Conservation (phyloP, 352 stramenopile genomes). For the Pythium sukuiense region DNA sequence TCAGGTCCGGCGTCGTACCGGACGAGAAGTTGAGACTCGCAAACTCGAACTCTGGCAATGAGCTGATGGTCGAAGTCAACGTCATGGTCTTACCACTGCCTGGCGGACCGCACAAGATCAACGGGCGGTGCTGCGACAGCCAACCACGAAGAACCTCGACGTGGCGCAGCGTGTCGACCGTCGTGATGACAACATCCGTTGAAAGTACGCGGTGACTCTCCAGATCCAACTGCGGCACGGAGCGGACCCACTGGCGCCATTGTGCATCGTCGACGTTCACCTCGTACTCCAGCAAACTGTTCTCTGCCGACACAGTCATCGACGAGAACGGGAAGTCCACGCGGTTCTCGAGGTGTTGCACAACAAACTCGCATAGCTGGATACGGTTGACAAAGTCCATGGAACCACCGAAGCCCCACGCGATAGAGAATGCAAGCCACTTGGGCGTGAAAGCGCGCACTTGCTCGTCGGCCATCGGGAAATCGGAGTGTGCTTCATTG, state of each 20-base stretch:
- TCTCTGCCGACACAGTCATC: constrained; percentile 49
- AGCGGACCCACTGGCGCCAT: constrained; percentile 95
- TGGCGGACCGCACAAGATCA: constrained; percentile 98
- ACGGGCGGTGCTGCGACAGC: constrained; percentile 95
- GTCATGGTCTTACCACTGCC: constrained; percentile 99
- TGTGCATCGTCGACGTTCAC: constrained; percentile 97
- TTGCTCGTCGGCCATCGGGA: constrained; percentile 96
- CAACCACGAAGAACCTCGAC: constrained; percentile 97
- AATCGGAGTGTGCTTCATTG: constrained; percentile 98
- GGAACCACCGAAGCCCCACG: constrained; percentile 99
- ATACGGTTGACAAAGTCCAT: constrained; percentile 93
- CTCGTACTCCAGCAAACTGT: constrained; percentile 95
- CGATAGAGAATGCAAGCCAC: constrained; percentile 97
- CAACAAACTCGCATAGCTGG: constrained; percentile 88
- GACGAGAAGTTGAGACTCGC: constrained; percentile 99
- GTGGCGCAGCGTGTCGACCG: constrained; percentile 98
- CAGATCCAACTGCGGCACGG: constrained; percentile 97
- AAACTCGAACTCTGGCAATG: constrained; percentile 97
- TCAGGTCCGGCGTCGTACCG: constrained; percentile 97
- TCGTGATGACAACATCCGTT: constrained; percentile 99
- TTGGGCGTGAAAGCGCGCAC: constrained; percentile 95
- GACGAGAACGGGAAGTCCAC: constrained; percentile 83
- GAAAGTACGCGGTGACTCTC: constrained; percentile 96
- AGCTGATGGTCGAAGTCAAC: constrained; percentile 96
- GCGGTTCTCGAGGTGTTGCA: constrained; percentile 88